Conservation (phyloP, 2,329 filamentous ascomycete species). For the Verticillium longisporum region DNA sequence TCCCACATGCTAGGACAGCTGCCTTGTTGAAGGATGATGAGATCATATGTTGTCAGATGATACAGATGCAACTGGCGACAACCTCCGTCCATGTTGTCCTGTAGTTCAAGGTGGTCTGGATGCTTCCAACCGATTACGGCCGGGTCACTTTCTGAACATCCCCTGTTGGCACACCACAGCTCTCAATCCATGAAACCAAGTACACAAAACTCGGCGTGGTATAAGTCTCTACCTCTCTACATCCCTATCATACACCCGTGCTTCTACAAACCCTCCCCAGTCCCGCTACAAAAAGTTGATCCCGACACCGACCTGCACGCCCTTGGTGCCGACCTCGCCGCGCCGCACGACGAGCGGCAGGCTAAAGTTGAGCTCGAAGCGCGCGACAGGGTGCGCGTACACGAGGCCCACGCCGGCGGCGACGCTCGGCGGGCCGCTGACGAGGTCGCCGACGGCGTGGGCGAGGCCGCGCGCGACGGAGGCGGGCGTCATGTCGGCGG, state of each 20-base stretch:
- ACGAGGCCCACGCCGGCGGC: slow-evolving; percentile 86
- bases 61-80: too few species aligned
- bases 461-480: slow-evolving; percentile 48
- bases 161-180: too few species aligned
- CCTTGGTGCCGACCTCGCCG: slow-evolving; percentile 85
- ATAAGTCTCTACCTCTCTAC: background rate
- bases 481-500: slow-evolving; percentile 22
- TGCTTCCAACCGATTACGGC: too few species aligned
- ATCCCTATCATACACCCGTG: background rate
- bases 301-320: slow-evolving; percentile 89
- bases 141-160: too few species aligned
- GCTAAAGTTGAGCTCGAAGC: slow-evolving; percentile 95
- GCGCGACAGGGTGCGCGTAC: slow-evolving; percentile 86
- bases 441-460: slow-evolving; percentile 61
- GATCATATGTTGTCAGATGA: too few species aligned
- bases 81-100: too few species aligned
- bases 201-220: too few species aligned
- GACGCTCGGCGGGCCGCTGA: slow-evolving; percentile 71
- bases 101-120: too few species aligned
- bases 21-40: too few species aligned
- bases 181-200: too few species aligned
- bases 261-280: too few species aligned
- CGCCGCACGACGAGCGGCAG: slow-evolving; percentile 74
- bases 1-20: too few species aligned
- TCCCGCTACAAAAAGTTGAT: slow-evolving; percentile 77